Evolutionary conservation across 2,329 filamentous ascomycete species (phyloP), one percentile per base, ranked within the genome.

Genomic region (Alternaria atra): DNA sequence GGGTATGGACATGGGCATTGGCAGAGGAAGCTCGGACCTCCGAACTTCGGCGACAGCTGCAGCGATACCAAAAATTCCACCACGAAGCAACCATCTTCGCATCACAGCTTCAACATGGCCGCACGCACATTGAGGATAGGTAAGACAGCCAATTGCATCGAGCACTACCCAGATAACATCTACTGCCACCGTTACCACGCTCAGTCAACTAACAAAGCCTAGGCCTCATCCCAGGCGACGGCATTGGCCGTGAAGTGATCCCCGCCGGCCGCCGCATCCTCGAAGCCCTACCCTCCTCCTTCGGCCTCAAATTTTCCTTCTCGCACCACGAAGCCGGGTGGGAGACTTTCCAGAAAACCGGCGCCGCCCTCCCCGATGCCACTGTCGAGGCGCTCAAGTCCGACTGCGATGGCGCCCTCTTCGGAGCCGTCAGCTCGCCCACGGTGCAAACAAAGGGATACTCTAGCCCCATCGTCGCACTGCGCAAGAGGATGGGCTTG

Each of bases 241-340:
- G 95, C 81, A 99, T 99, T 82, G 95, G 95, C 82, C 92, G 92
- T 79, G 95, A 99, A 83, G 95, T 99, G 80, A 98, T 99, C 81
- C 95, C 95, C 68, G 87, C 95, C 55, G 95, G 94, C 52, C 92
- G 93, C 73, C 90, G 91, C 67, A 85, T 98, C 71, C 91, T 99
- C 76, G 94, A 99, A 84, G 91, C 95, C 52, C 90, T 99, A 2
- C 94, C 94, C 34, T 81, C 90, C n/a, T 95, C 92, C n/a, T 84
- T 97, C 48, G 91, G 91, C 74, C 87, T 99, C 72, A 94, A 93
- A 77, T 98, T 98, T 86, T 91, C 91, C 79, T 99, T 98, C 81
- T 88, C 95, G 71, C 89, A 97, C 83, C 91, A 98, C 71, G 87
- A 95, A 64, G 95, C 95, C 61, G 95, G 95, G 64, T 99, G 93